These are phyloP conservation scores for Saccharum hybrid DNA, from an alignment of 202 grass and related monocot genomes.

Conservation along the genomic window DNA sequence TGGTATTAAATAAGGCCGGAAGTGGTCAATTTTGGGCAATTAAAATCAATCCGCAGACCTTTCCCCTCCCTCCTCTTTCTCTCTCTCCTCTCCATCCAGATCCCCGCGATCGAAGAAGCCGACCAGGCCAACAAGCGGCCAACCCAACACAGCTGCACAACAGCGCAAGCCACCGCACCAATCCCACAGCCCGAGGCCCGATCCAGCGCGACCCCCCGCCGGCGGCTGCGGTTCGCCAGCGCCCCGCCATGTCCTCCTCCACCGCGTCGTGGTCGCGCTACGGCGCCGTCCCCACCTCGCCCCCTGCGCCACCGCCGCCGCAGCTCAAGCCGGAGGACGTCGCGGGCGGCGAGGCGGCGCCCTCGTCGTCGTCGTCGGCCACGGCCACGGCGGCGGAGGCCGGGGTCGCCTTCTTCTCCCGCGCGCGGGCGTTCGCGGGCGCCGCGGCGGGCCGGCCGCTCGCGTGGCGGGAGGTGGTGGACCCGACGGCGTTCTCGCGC, in stretches of 20 bases:
- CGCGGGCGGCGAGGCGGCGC: background rate
- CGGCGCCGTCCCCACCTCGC: conserved; percentile 43
- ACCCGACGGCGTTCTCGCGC: conserved; percentile 71
- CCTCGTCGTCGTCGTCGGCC: conserved; percentile 35
- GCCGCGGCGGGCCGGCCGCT: conserved; percentile 59
- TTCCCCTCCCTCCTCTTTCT: background rate
- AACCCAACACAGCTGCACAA: conserved; percentile 26
- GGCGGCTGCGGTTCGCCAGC: conserved; percentile 24
- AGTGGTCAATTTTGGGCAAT: background rate
- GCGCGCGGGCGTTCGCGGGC: conserved; percentile 63
- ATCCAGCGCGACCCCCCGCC: conserved; percentile 1
- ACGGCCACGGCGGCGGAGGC: conserved; percentile 42
- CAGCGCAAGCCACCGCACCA: conserved; percentile 17
- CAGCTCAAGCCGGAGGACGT: background rate
- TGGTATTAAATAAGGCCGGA: conserved; percentile 27
- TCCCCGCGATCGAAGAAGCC: conserved; percentile 43
- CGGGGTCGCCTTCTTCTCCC: conserved; percentile 74
- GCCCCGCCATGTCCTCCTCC: conserved; percentile 56
- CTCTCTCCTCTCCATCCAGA: conserved; percentile 27
- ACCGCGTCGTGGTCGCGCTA: conserved; percentile 60
- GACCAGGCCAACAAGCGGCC: conserved; percentile 24
- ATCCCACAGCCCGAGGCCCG: conserved; percentile 28
- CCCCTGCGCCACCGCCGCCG: background rate
- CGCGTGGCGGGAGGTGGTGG: conserved; percentile 72
- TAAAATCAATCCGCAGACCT: conserved; percentile 16